phyloP scores from a whole-genome alignment of 306 rosid species.

The Trichosanthes truncata region DNA sequence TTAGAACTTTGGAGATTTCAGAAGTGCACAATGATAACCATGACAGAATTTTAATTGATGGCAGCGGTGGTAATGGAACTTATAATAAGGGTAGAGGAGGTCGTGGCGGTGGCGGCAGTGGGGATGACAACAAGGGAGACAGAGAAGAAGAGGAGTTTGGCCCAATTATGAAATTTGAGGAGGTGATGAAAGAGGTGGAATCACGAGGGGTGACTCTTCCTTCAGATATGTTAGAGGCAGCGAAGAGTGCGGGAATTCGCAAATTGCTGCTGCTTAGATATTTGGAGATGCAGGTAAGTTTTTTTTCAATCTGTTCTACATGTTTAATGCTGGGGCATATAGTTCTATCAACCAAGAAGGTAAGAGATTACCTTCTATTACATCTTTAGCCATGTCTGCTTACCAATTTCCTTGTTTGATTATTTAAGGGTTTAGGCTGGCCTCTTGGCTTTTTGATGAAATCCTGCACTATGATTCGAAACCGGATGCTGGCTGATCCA shows the following conservation, averaged over 20 bases:
- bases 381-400: neutral
- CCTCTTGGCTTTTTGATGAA: constrained; percentile 65
- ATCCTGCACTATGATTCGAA: constrained; percentile 64
- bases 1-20: constrained; percentile 18
- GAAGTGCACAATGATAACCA: constrained; percentile 15
- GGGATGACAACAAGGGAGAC: constrained; percentile 15
- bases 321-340: neutral
- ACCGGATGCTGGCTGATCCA: constrained; percentile 89
- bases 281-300: constrained; percentile 36
- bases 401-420: constrained; percentile 10
- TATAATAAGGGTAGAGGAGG: constrained; percentile 7
- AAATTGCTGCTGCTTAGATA: constrained; percentile 32
- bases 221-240: constrained; percentile 39
- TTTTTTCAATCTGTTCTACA: neutral
- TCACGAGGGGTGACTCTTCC: constrained; percentile 38
- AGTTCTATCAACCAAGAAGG: neutral
- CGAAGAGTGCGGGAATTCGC: constrained; percentile 42
- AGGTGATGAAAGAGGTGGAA: constrained; percentile 30
- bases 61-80: constrained; percentile 18
- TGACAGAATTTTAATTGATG: constrained; percentile 21
- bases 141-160: constrained; percentile 34
- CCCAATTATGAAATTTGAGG: constrained; percentile 32
- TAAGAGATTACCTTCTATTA: neutral
- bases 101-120: constrained; percentile 6
- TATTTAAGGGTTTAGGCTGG: constrained; percentile 60